A percentile compares a stretch with the other conserved stretches of the same genome.
Evolutionary conservation across 176 grass and related monocot species (phyloP).

Genomic region (Dactylis glomerata): DNA sequence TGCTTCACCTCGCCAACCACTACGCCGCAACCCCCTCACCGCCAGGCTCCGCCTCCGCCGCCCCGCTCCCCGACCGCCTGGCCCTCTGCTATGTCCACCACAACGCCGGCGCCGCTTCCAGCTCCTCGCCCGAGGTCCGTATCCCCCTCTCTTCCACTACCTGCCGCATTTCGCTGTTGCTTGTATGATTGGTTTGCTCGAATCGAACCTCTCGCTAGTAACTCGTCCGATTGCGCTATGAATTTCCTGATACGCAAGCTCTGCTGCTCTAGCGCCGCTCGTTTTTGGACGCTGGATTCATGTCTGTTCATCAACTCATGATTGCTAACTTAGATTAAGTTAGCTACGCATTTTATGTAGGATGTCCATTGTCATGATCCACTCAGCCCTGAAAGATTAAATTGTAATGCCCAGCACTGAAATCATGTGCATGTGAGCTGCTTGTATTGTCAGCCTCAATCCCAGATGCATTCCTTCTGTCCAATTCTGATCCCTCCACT

Average conservation of each 20-base stretch:
- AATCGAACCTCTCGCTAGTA: background rate
- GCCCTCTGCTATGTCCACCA: constrained; percentile 66
- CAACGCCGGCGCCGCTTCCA: constrained; percentile 1
- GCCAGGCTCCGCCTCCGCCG: background rate
- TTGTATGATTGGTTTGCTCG: background rate
- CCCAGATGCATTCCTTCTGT: background rate
- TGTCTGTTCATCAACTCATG: background rate
- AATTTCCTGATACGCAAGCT: background rate
- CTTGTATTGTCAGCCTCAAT: background rate
- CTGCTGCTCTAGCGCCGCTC: background rate
- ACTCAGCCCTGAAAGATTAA: background rate
- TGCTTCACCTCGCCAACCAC: constrained; percentile 81
- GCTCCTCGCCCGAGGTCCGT: constrained; percentile 56
- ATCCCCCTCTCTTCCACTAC: background rate
- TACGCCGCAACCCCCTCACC: constrained; percentile 47
- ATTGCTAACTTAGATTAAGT: background rate
- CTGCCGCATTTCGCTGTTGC: background rate
- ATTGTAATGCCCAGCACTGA: background rate
- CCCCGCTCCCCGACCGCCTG: constrained; percentile 57
- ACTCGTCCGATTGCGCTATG: background rate
- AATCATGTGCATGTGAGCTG: background rate
- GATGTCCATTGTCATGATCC: background rate
- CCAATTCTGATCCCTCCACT: background rate
- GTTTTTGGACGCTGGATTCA: background rate
- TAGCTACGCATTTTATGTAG: background rate